Evolutionary conservation across 768 basidiomycete species (phyloP).

Genomic region (Rubroboletus satanas): DNA sequence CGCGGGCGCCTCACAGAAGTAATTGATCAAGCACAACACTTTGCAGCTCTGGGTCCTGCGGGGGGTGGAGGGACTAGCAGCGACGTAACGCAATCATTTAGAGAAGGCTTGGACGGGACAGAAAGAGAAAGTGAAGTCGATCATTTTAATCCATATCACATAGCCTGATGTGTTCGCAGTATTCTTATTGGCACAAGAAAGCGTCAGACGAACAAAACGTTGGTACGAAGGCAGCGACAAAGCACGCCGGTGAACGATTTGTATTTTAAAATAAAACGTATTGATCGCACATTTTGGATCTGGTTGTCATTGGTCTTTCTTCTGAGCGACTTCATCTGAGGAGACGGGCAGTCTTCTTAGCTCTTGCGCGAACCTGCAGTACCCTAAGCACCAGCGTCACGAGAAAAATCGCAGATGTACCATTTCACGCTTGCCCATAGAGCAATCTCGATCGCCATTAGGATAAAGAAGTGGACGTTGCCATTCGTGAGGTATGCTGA

Average conservation of each 20-base stretch:
- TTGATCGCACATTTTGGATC: neutral
- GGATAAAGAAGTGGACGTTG: slow-evolving; percentile 61
- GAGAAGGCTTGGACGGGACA: slow-evolving; percentile 89
- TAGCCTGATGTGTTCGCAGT: slow-evolving; percentile 44
- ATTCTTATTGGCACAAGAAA: slow-evolving; percentile 82
- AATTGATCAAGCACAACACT: slow-evolving; percentile 86
- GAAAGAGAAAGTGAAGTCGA: slow-evolving; percentile 80
- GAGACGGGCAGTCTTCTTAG: slow-evolving; percentile 38
- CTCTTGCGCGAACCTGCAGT: slow-evolving; percentile 63
- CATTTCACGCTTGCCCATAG: slow-evolving; percentile 83
- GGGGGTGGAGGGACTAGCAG: slow-evolving; percentile 49
- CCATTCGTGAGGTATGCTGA: slow-evolving; percentile 60
- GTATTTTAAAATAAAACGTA: neutral
- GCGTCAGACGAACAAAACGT: slow-evolving; percentile 65
- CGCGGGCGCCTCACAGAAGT: slow-evolving; percentile 71
- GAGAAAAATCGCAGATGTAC: slow-evolving; percentile 37
- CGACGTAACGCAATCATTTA: slow-evolving; percentile 68
- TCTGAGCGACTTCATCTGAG: slow-evolving; percentile 15
- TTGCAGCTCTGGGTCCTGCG: slow-evolving; percentile 65
- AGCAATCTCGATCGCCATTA: slow-evolving; percentile 61
- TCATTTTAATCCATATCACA: neutral
- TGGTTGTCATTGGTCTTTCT: slow-evolving; percentile 24
- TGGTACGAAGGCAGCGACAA: slow-evolving; percentile 82
- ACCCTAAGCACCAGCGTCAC: slow-evolving; percentile 7
- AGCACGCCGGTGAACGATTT: slow-evolving; percentile 39